Base-by-base conservation (phyloP, 306 rosid species). In the Ochetophila trinervis region DNA sequence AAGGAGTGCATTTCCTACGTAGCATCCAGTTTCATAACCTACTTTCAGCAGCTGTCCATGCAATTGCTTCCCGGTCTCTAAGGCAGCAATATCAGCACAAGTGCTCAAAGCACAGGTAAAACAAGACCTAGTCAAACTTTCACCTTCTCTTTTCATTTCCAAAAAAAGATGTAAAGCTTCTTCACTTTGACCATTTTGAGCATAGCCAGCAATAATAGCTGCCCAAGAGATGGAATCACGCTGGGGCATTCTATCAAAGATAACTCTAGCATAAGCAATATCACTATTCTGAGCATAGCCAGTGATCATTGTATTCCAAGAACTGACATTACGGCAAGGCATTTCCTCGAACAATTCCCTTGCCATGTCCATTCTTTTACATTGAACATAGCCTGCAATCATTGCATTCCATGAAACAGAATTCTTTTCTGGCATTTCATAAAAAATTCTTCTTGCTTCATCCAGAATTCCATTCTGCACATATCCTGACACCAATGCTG, bases 201-300 rank as follows among this genome's bases (percentile, higher is more conserved):
- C 89, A 78, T 90, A 83, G 57, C 91, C 95, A 48, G 90, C 77
- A 18, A 90, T 82, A 49, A 87, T 90, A 37, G 95, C 95, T 0
- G 90, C 95, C 96, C 97, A 90, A 51, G 97, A 90, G 65, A 90
- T 86, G 74, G 80, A 83, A 72, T 90, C 95, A 34, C 77, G 91
- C 53, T 16, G 81, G 48, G 91, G 88, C 97, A 87, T 90, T 75
- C 73, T 58, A 51, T 90, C 83, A 78, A 90, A 90, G 66, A 87
- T 74, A 54, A 73, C 65, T 80, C 83, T 79, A 51, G 95, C 97
- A 58, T 82, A 72, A 65, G 70, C 80, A 40, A 90, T 74, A 72
- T 65, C 59, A 8, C 81, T 84, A 16, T 77, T 83, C 84, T 85
- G 97, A 65, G 91, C 76, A 68, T 85, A 87, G 60, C 95, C 89